A percentile compares a stretch with the other conserved stretches of the same genome.
These are phyloP conservation scores for Microcyclosporella mali DNA, from an alignment of 2,329 filamentous ascomycete genomes.

Conservation along the genomic window DNA sequence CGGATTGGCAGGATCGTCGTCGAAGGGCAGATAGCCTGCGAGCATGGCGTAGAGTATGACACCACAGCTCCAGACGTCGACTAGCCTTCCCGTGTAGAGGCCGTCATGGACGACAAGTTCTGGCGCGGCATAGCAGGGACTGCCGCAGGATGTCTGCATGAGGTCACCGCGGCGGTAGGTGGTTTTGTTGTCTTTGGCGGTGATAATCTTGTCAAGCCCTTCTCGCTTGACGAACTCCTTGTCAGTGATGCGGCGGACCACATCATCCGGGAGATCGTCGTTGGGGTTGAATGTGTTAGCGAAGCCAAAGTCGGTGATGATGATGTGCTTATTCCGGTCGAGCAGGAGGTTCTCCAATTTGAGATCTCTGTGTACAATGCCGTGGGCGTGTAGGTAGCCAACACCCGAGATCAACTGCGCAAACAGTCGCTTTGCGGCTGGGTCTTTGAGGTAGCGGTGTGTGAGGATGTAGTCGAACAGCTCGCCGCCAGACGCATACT, in stretches of 20 bases:
- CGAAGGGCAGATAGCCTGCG: constrained; percentile 93
- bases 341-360: constrained; percentile 94
- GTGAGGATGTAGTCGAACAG: constrained; percentile 98
- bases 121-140: constrained; percentile 93
- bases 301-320: constrained; percentile 98
- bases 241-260: constrained; percentile 80
- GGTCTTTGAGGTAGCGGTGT: constrained; percentile 92
- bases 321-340: constrained; percentile 96
- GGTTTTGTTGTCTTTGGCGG: constrained; percentile 50
- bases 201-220: constrained; percentile 73
- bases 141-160: constrained; percentile 98
- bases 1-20: constrained; percentile 95
- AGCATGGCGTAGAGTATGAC: constrained; percentile 99
- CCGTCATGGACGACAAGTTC: constrained; percentile 97
- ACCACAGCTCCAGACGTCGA: constrained; percentile 98
- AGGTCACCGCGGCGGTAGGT: constrained; percentile 73
- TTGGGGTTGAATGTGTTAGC: constrained; percentile 91
- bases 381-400: constrained; percentile 96
- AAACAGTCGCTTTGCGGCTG: constrained; percentile 82
- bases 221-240: constrained; percentile 81
- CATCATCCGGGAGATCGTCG: constrained; percentile 83
- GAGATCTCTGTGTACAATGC: constrained; percentile 93
- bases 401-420: constrained; percentile 94
- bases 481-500: constrained; percentile 96
- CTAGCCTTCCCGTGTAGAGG: constrained; percentile 92